Evolutionary conservation across 176 grass and related monocot genomes (phyloP), one percentile per base, ranked within the genome.

Genomic region (Puya raimondii): DNA sequence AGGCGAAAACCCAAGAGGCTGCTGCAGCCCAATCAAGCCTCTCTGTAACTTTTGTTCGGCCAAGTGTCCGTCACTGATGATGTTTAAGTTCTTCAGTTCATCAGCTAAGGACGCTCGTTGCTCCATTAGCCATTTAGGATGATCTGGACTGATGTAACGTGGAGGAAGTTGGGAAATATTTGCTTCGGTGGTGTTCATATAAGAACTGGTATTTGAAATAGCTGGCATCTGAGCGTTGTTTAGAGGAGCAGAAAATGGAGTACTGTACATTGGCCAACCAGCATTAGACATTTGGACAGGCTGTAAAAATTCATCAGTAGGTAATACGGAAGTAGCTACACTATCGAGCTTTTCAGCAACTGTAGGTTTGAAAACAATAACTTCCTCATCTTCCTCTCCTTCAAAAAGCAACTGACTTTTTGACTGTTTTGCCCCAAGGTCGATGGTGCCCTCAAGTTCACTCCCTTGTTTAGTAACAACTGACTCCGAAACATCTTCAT

Each of bases 321-420:
- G 11, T 53, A 50, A 47, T 20, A 75, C 63, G 21, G 78, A 72
- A 58, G 56, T 16, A 76, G 63, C 21, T 87, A 17, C 14, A 61
- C 78, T 72, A 1, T 68, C 16, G 53, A 73, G 72, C 78, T 79
- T 91, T 33, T 87, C 88, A 48, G 75, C 72, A 73, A 66, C 69
- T 63, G 68, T 66, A 70, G 92, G 86, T 74, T 89, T 81, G 51
- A 96, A 96, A 64, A 96, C 88, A 68, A 96, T 96, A 61, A 68
- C 75, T 78, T 91, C 92, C 76, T 96, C 92, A 70, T 96, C 88
- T 70, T 96, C 88, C 51, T 96, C 92, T 70, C 73, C 83, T 86
- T 91, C 92, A 53, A 80, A n/a, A 73, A 56, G 73, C 20, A 78
- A 70, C 12, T 78, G 79, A 72, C 48, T 51, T 13, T 83, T 65